Base-by-base conservation (phyloP, 1,139 yeast species). In the Chernovozyma aurita region DNA sequence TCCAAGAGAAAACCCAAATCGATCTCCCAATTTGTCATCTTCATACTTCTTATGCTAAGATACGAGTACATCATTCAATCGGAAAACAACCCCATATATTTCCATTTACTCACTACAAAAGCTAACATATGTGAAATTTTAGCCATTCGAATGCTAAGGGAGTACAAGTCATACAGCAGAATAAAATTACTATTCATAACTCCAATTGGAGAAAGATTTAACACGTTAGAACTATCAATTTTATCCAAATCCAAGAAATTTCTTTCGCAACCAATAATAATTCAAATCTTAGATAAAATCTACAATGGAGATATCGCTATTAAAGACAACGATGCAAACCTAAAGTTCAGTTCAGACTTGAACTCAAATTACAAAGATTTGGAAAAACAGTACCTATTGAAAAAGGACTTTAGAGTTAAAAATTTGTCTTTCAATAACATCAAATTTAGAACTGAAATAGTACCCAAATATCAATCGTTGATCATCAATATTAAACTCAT, bases 101-200 rank as follows among this genome's bases (percentile, higher is more conserved):
- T 63, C 34, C 80, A 78, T 32, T 58, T 77, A 27, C 59, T 75
- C 50, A 51, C 53, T 1, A 74, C 83, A 9, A 69, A 78, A 37
- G 74, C 82, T 18, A 64, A 61, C 40, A 62, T 77, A 4, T 78
- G 84, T 51, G 83, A 78, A 49, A 53, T 76, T 12, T 57, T 76
- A 30, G 79, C 82, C 2, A 64, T 76, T 24, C 55, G 79, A 42
- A 62, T 76, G 52, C 55, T 77, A 27, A 58, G 76, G 37, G 81
- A 76, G 39, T 76, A 68, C 47, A 62, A 62, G 32, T 63, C 73
- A 3, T 59, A 59, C 30, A 72, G 66, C 37, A 45, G 76, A 35
- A 69, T 77, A 37, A 69, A 74, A 37, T 46, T 55, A 43, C 60
- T 59, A 48, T 78, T 53, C 50, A 63, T 50, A 38, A 70, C 70